Percentiles rank a stretch among this genome's conserved stretches.
phyloP scores from a whole-genome alignment of 441 rosid genomes.

The Euphorbia corollata region DNA sequence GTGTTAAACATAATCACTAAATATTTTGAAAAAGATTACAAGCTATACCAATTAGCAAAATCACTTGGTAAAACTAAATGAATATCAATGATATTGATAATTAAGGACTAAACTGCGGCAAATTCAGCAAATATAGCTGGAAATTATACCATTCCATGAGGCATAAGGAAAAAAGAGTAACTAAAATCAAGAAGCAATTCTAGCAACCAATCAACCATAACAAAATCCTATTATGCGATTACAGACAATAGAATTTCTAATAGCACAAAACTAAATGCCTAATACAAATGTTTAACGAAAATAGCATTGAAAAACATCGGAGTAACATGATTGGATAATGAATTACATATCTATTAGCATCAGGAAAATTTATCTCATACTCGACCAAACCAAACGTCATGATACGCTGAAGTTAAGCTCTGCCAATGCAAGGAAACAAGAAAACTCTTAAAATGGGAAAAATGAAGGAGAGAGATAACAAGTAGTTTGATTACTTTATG shows the following conservation, averaged over 20 bases:
- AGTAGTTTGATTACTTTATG: conserved; percentile 27
- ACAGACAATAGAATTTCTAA: no score
- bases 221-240: background rate
- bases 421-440: background rate
- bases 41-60: background rate
- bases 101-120: background rate
- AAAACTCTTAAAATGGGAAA: background rate
- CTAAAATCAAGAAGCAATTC: background rate
- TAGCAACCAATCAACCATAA: background rate
- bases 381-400: background rate
- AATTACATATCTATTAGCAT: background rate
- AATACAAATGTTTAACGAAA: background rate
- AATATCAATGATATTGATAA: background rate
- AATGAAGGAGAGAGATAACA: background rate
- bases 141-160: background rate
- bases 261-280: no score
- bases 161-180: background rate
- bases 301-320: background rate
- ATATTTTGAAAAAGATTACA: background rate
- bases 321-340: background rate
- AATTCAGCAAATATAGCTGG: background rate
- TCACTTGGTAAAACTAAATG: background rate
- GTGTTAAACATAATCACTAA: background rate
- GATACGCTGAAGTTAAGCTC: background rate
- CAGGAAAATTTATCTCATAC: background rate